Conservation (phyloP, 768 basidiomycete species). For the Lentinula sp. region DNA sequence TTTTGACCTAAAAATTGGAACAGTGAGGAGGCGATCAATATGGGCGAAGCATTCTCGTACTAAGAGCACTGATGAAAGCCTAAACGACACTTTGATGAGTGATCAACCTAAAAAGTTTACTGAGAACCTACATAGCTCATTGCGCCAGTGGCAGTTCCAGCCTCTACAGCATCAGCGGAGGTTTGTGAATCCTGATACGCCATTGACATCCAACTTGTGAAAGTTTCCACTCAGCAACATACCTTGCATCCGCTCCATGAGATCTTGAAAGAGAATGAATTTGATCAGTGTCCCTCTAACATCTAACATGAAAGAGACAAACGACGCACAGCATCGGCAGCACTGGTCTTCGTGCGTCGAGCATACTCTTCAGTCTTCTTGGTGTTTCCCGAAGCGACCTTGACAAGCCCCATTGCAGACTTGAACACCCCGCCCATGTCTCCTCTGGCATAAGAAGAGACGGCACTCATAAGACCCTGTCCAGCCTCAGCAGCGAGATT, state of each 20-base stretch:
- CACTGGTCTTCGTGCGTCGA: conserved; percentile 63
- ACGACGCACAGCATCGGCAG: conserved; percentile 78
- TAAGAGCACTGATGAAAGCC: conserved; percentile 55
- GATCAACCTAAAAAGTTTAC: background rate
- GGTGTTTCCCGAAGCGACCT: conserved; percentile 61
- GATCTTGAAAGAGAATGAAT: conserved; percentile 38
- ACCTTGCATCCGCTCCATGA: conserved; percentile 72
- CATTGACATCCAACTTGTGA: background rate
- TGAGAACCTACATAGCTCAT: conserved; percentile 63
- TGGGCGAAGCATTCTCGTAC: conserved; percentile 24
- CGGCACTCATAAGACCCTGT: conserved; percentile 75
- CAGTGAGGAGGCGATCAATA: background rate
- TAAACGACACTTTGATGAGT: conserved; percentile 12
- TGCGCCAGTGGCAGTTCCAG: conserved; percentile 64
- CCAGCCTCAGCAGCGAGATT: conserved; percentile 86
- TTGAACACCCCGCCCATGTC: conserved; percentile 78
- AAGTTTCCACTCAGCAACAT: background rate
- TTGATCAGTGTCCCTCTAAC: background rate
- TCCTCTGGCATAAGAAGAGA: conserved; percentile 68
- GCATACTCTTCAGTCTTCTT: conserved; percentile 59
- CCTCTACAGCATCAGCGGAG: conserved; percentile 71
- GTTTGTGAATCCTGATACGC: conserved; percentile 58
- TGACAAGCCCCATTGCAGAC: conserved; percentile 69
- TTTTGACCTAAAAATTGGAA: conserved; percentile 27
- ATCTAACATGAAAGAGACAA: background rate